Conservation (phyloP, 768 basidiomycete species). For the Psilocybe subaeruginosa region DNA sequence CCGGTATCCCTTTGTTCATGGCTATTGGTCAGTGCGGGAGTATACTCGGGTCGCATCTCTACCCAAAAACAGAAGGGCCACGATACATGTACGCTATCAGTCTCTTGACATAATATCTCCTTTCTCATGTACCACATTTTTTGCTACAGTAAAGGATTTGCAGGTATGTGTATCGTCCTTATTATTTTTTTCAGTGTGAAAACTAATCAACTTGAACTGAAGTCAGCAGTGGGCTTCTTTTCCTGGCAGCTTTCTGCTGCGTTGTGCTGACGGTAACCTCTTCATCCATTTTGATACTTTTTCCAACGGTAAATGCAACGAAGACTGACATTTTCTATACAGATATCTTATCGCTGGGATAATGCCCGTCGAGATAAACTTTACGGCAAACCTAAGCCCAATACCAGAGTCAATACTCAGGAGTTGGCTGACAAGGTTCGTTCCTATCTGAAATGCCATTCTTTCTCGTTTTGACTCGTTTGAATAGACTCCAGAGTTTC, state of each 20-base stretch:
- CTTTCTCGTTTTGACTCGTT: neutral
- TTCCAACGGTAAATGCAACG: too few relatives aligned
- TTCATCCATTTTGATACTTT: too few relatives aligned
- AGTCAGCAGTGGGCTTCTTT: conserved; percentile 40
- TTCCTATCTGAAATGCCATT: neutral
- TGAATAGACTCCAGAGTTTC: conserved; percentile 60
- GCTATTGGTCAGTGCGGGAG: conserved; percentile 81
- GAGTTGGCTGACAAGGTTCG: conserved; percentile 69
- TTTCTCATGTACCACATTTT: neutral
- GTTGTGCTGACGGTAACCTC: conserved; percentile 51
- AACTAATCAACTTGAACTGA: neutral
- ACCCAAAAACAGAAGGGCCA: conserved; percentile 65
- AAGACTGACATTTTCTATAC: neutral
- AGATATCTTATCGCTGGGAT: conserved; percentile 68
- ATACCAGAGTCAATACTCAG: conserved; percentile 59
- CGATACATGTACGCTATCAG: conserved; percentile 56
- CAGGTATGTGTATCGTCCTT: conserved; percentile 34
- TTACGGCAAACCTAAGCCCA: conserved; percentile 52
- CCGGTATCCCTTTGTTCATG: conserved; percentile 80
- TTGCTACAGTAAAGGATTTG: conserved; percentile 57
- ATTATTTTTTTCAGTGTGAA: neutral
- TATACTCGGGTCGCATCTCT: conserved; percentile 75
- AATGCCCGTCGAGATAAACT: conserved; percentile 56
- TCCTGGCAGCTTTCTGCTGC: conserved; percentile 57
- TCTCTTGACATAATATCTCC: neutral